Evolutionary conservation across 2,329 filamentous ascomycete species (phyloP).

Genomic region (Dendrostoma leiphaemia): DNA sequence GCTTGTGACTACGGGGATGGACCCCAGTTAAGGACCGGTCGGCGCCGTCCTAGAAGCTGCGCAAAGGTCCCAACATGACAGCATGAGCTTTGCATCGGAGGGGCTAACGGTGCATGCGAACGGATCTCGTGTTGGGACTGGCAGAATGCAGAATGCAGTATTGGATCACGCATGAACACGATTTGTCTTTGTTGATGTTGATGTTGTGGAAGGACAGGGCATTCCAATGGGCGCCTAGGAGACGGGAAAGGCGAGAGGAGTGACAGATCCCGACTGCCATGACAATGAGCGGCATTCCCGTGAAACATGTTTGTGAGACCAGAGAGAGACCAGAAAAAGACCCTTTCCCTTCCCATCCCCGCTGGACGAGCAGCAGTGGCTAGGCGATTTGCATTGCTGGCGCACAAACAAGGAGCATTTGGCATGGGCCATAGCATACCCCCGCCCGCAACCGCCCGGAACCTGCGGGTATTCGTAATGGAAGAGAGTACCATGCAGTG

Average conservation of each 20-base stretch:
- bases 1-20: conserved; percentile 5
- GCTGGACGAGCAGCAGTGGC: background rate
- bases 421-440: no score
- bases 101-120: conserved; percentile 3
- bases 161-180: background rate
- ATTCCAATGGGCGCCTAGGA: conserved; percentile 1
- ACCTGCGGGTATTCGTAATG: background rate
- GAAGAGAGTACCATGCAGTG: background rate
- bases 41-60: background rate
- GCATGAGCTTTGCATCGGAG: background rate
- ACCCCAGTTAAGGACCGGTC: background rate
- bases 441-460: background rate
- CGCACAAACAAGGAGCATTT: background rate
- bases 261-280: background rate
- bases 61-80: background rate
- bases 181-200: conserved; percentile 1
- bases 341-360: no score
- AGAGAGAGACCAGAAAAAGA: no score
- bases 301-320: conserved; percentile 8
- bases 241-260: conserved; percentile 6
- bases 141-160: background rate
- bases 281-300: conserved; percentile 6
- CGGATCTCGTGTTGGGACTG: conserved; percentile 1
- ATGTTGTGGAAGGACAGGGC: background rate
- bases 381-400: background rate